Conservation (phyloP, 179 eudicot genomes). For the Drosera spatulata region DNA sequence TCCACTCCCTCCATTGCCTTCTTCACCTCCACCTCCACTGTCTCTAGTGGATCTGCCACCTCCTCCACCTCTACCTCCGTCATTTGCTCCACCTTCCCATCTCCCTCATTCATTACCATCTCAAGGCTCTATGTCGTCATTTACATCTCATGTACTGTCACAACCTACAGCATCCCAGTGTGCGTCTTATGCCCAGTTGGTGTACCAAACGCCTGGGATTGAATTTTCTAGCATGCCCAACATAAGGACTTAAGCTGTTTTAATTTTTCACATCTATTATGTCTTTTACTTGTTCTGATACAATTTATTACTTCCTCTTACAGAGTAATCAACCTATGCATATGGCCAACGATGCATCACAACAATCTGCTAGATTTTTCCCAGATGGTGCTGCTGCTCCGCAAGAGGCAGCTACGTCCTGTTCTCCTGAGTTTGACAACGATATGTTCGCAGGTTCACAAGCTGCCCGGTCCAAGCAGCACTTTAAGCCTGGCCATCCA, state of each 20-base stretch:
- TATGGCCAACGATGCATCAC: conserved; percentile 13
- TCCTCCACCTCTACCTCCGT: conserved; percentile 30
- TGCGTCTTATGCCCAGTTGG: conserved; percentile 11
- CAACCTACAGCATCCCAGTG: conserved; percentile 27
- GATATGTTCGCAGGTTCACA: conserved; percentile 35
- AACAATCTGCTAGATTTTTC: conserved; percentile 42
- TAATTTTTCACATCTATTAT: not conserved
- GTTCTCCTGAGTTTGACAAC: conserved; percentile 41
- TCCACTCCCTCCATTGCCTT: too few species aligned
- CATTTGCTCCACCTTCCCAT: too few species aligned
- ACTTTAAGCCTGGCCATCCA: conserved; percentile 38
- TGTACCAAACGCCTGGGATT: conserved; percentile 19
- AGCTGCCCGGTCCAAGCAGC: conserved; percentile 54
- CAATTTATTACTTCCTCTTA: conserved; percentile 2
- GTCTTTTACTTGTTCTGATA: conserved; percentile 2
- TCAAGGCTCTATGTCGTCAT: conserved; percentile 20
- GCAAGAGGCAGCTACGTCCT: conserved; percentile 3
- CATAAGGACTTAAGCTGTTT: conserved; percentile 14
- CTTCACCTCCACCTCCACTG: too few species aligned
- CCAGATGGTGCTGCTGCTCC: conserved; percentile 24
- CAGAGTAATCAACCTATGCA: conserved; percentile 38
- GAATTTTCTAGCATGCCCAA: conserved; percentile 24
- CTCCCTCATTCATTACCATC: too few species aligned
- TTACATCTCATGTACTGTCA: conserved; percentile 26
- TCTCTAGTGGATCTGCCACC: conserved; percentile 33